phyloP scores from a whole-genome alignment of 2,329 filamentous ascomycete genomes.

The Exophiala dermatitidis region DNA sequence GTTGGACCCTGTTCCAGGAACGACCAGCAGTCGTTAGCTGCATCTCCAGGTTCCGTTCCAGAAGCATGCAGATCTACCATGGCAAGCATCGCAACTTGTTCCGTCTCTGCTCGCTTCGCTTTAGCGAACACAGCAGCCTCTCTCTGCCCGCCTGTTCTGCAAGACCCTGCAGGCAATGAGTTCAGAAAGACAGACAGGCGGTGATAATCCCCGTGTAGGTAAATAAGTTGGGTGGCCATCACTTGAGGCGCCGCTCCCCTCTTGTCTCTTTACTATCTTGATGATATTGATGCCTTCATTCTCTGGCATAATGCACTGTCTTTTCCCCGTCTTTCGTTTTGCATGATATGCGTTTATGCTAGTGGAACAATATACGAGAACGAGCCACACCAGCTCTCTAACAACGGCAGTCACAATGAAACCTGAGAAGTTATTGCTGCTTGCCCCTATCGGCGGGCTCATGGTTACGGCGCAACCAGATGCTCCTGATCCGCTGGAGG shows the following conservation, averaged over 20 bases:
- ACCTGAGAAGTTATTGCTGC: not conserved
- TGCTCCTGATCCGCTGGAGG: conserved; percentile 9
- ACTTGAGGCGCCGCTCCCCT: conserved; percentile 1
- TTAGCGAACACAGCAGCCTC: conserved; percentile 8
- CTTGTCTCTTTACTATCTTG: not conserved
- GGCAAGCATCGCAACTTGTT: conserved; percentile 13
- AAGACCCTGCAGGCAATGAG: not conserved
- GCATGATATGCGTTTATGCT: not conserved
- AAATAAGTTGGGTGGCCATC: not conserved
- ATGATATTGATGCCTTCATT: not conserved
- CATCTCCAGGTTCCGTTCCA: conserved; percentile 9
- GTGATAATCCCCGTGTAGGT: not conserved
- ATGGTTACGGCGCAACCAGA: conserved; percentile 9
- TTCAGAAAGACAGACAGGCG: not conserved
- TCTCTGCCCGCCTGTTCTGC: conserved; percentile 1
- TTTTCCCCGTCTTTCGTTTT: not conserved
- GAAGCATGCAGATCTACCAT: conserved; percentile 9
- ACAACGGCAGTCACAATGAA: conserved; percentile 5
- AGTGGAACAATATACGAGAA: not conserved
- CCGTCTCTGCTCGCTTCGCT: conserved; percentile 2
- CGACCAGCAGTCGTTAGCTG: not conserved
- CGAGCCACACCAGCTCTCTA: not conserved
- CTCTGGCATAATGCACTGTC: not conserved
- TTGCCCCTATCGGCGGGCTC: conserved; percentile 1
- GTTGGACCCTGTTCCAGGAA: not conserved